Evolutionary conservation across 495 filamentous ascomycete species (phyloP), one percentile per base, ranked within the genome.

Genomic region (Penicillium desertorum): DNA sequence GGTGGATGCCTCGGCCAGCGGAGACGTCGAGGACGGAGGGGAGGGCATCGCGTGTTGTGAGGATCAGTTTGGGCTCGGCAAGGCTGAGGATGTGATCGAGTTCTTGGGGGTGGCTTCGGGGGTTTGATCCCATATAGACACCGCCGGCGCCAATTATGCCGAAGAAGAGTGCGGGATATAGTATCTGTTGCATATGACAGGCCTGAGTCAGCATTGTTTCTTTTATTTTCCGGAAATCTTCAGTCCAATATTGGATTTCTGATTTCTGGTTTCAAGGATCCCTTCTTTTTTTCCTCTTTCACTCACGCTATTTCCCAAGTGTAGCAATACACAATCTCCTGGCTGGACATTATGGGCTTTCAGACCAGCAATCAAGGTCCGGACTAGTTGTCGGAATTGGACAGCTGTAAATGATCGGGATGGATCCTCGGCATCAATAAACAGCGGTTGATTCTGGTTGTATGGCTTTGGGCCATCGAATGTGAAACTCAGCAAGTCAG

Each of bases 241-340:
- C 12, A 30, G 36, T 20, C 5, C 14, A 23, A 32, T 17, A 20
- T 7, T 23, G 30, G 1, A 37, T 9, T 23, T 32, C 2, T 10
- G 19, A 16, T 9, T 23, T 32, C 2, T 4, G 11, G 9, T n/a
- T 37, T 19, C 12, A 12, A 17, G 19, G 19, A 25, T n/a, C 1
- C n/a, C 6, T 45, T 8, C 5, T 8, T 39, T 39, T 39, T 16
- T n/a, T 2, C 19, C 7, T 23, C 5, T 48, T 8, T 7, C 12
- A 66, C 74, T 71, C 62, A 84, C 81, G 64, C 79, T 81, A 55
- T 88, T 88, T 55, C 84, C 84, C 36, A 86, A 69, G 60, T 86
- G 81, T 43, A 88, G 62, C 61, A 85, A 73, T 14, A 87, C 81
- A 64, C 77, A 83, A 62, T 87, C 82, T 3, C 83, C 85, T 11